Evolutionary conservation across 2,329 filamentous ascomycete species (phyloP), one percentile per base, ranked within the genome.

Genomic region (Huntiella moniliformis): DNA sequence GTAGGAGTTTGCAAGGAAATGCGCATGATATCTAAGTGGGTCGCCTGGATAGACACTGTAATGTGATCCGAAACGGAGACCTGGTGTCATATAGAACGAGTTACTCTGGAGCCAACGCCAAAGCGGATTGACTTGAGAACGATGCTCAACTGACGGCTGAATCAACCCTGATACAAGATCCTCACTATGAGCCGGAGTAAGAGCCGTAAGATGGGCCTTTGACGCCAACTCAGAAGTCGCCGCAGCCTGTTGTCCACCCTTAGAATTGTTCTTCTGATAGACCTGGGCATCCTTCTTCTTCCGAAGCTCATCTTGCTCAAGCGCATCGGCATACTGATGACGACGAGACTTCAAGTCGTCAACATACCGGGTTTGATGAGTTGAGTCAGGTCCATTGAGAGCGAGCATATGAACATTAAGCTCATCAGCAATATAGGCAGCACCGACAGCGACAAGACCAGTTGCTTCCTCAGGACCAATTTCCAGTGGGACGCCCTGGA

Each of bases 21-120:
- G 91, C 39, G 85, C 91, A 61, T 98, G 91, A 59, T 92, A 98
- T 8, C 91, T 79, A 44, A 98, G 67, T 1, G 91, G 86, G 58
- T 98, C 91, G 39, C 91, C 91, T 0, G 91, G 91, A 56, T 98
- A 98, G 4, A 92, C 84, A 54, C 86, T 85, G 62, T 93, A 95
- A 56, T 91, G 77, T 55, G 87, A 92, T 18, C 91, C 91, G 56
- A 98, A 98, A 18, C 91, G 82, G 44, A 98, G 70, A 6, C 91
- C 91, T 1, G 91, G 91, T 46, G 86, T 87, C 56, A 91, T 77
- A 63, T 81, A 96, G 63, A 88, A 95, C 13, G 15, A 34, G 12
- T 50, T 46, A 42, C 81, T 67, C 56, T 95, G 83, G 18, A 98
- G 67, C 57, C 91, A 79, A 33, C 74, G 75, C 61, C 85, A 94